Evolutionary conservation across 306 rosid species (phyloP).

Genomic region (Begonia loranthoides): DNA sequence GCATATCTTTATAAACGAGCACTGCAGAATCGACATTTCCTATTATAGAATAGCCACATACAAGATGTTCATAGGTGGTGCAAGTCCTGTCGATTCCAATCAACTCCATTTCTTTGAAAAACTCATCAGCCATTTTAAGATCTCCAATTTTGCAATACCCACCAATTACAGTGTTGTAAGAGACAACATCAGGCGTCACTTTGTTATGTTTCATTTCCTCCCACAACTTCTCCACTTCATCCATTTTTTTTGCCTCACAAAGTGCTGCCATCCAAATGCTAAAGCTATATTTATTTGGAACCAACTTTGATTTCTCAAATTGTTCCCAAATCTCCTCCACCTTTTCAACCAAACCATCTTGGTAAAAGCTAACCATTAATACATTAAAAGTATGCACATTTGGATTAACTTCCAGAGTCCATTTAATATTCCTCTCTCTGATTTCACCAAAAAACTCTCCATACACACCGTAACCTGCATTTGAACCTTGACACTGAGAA

Average conservation of each 20-base stretch:
- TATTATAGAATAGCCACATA: conserved; percentile 36
- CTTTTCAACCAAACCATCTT: conserved; percentile 28
- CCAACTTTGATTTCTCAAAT: conserved; percentile 23
- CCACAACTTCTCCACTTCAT: conserved; percentile 47
- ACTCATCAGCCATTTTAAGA: conserved; percentile 46
- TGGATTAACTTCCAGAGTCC: conserved; percentile 32
- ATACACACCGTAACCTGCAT: conserved; percentile 34
- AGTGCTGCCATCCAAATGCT: conserved; percentile 44
- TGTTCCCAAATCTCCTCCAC: conserved; percentile 51
- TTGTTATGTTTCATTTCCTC: conserved; percentile 32
- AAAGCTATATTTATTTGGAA: conserved; percentile 45
- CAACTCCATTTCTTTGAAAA: conserved; percentile 50
- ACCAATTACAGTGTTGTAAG: conserved; percentile 63
- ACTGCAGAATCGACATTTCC: conserved; percentile 45
- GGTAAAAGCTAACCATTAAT: conserved; percentile 55
- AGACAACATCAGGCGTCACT: conserved; percentile 44
- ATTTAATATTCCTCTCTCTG: conserved; percentile 9
- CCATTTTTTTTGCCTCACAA: conserved; percentile 44
- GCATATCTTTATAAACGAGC: conserved; percentile 59
- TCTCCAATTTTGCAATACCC: conserved; percentile 62
- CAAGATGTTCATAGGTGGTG: conserved; percentile 51
- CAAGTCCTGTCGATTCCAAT: conserved; percentile 37
- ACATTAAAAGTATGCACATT: conserved; percentile 49
- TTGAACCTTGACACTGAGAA: conserved; percentile 29
- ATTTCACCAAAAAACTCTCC: conserved; percentile 35